Evolutionary conservation across 805 yeast species (phyloP), one percentile per base, ranked within the genome.

Genomic region (Monosporozyma siamensis): DNA sequence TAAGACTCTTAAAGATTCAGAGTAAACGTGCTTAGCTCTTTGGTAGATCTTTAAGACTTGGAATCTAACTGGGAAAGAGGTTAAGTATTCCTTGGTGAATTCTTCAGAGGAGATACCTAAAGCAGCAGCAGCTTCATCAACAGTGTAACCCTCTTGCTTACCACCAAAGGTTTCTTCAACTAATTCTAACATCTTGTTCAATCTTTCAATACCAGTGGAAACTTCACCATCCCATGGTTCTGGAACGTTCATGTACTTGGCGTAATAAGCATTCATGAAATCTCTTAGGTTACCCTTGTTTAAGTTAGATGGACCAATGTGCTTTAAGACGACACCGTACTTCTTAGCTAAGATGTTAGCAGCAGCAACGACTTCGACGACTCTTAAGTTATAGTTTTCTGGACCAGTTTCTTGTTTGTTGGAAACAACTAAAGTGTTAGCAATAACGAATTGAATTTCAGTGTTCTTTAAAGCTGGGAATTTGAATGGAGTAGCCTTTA

Each of bases 361-460:
- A 4, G 84, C 83, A n/a, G 79, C 64, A 1, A 81, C 77, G 32
- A 77, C 81, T 55, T 81, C 88, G 11, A 79, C 86, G 2, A 80
- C 87, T 35, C 89, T 69, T 51, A 82, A 66, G 54, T 81, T 81
- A 59, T 81, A 81, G 59, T 78, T 77, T 6, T 69, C 62, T 1
- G 88, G 85, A 1, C 81, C 87, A 2, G 87, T 78, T 55, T 77
- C 83, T 43, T 71, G 74, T 55, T 81, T 82, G 61, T 78, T 78
- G 14, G 86, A 74, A 18, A 70, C 71, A 17, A 75, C 74, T 44
- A 80, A 65, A 27, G 82, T 72, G 60, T 82, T 79, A 31, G 86
- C 75, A 38, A 81, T 75, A 39, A 81, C 68, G 51, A 80, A 79
- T 6, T 69, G 70, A 40, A 77, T 61, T 25, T 65, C 66, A 25